A percentile compares a stretch with the other conserved stretches of the same genome.
These are phyloP conservation scores for Kazachstania taianensis DNA, from an alignment of 805 yeast genomes.

Conservation along the genomic window DNA sequence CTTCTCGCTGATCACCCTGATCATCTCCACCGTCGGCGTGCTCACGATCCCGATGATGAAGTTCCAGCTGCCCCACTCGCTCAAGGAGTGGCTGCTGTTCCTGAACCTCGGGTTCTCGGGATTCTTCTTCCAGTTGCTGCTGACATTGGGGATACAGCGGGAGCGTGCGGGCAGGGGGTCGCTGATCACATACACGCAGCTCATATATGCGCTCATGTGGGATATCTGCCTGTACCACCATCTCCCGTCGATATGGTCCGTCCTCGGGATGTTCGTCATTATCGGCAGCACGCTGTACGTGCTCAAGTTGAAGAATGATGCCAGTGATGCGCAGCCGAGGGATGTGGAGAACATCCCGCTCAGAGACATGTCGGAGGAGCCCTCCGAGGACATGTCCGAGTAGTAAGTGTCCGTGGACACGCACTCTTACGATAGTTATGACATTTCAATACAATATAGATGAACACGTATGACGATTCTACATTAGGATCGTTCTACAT, in stretches of 20 bases:
- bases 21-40: constrained; percentile 46
- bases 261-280: constrained; percentile 60
- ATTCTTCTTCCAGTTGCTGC: constrained; percentile 66
- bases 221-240: constrained; percentile 66
- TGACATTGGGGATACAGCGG: constrained; percentile 76
- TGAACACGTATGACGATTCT: no score
- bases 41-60: constrained; percentile 46
- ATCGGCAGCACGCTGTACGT: constrained; percentile 54
- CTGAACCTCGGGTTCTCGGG: constrained; percentile 62
- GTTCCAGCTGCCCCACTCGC: constrained; percentile 51
- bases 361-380: no score
- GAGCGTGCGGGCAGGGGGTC: constrained; percentile 71
- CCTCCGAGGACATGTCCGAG: no score
- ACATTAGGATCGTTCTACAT: no score
- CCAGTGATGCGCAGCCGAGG: no score
- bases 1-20: constrained; percentile 52
- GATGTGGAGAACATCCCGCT: no score
- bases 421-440: no score
- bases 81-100: constrained; percentile 57
- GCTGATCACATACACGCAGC: constrained; percentile 63
- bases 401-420: no score
- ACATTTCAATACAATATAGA: no score
- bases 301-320: constrained; percentile 35
- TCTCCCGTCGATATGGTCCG: constrained; percentile 58
- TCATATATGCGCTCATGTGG: constrained; percentile 70